Base-by-base conservation (phyloP, 495 filamentous ascomycete species). In the Symbiotaphrina buchneri region DNA sequence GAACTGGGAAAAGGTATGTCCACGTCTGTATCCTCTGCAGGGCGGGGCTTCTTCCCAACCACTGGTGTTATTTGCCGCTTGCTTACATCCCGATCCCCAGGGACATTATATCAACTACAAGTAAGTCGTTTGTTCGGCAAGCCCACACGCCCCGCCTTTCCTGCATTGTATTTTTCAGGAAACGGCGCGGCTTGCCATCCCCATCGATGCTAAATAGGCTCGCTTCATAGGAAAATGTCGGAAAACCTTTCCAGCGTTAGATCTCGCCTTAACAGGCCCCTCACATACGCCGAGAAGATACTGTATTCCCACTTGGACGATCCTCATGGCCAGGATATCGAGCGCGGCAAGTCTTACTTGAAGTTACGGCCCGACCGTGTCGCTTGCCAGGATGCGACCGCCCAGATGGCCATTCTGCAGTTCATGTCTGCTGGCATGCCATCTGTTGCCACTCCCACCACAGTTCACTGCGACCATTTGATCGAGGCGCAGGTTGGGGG, bases 351-450 rank as follows among this genome's bases (percentile, higher is more conserved):
- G 38, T 92, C 80, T 33, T 95, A 97, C 62, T 73, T 97, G 34
- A 90, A 78, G 58, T 71, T 97, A 37, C 78, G 87, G 32, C 90
- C 90, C 26, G 87, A 97, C 53, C 79, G 87, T 55, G 90, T 97
- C 44, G 90, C 90, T 59, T 94, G 85, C 65, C 87, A 97, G 65
- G 87, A 97, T 70, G 87, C 87, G 43, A 97, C 90, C 18, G 87
- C 87, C 38, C 87, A 97, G 69, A 97, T 95, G 90, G 87, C 87
- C 41, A 93, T 97, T 47, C 67, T 97, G 29, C 87, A 97, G 63
- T 97, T 97, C 65, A 97, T 97, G 83, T 91, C 80, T 30, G 87
- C 90, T 39, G 83, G 83, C 49, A 80, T 97, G 74, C 74, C 79
- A 37, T 74, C 74, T 22, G 90, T 95, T 36, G 81, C 81, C 25